Evolutionary conservation across 129 eudicot species (phyloP), one percentile per base, ranked within the genome.

Genomic region (Logfia minima): DNA sequence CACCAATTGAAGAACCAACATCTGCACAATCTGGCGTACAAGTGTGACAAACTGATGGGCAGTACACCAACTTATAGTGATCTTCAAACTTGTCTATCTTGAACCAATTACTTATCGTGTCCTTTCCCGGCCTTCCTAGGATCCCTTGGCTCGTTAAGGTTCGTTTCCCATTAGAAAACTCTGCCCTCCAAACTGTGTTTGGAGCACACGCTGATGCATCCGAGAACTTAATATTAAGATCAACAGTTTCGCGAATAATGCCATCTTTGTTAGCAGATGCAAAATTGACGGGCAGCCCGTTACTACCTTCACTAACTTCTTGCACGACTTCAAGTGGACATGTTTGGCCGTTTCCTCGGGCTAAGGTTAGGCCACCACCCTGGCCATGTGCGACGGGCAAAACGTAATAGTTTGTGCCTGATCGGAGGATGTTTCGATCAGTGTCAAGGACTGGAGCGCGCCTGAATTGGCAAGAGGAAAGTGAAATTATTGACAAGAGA

Each of bases 311-410:
- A 24, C 34, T 75, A 43, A 68, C 74, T 75, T 81, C 84, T 81
- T 75, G 84, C 58, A 61, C 80, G 43, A 81, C 84, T 65, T 81
- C 84, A 59, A 69, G 65, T 0, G 84, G 84, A 64, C 80, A 81
- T n/a, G 65, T 53, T 24, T 75, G 72, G 4, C 79, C 72, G 3
- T 31, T 51, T 18, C 65, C 73, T 10, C 68, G 69, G 4, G 75
- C 66, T 29, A 70, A 53, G 52, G 83, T 77, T n/a, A 91, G 79
- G 16, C 97, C 92, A 0, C 94, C 97, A 3, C 91, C 92, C 4
- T 14, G 45, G 64, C 92, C 87, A 6, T 83, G 90, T 26, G 45
- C 0, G 2, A 58, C 86, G 10, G 94, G 97, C 37, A 86, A 18
- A 65, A 91, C 80, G 80, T 83, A 79, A 88, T 91, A 91, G 16